Evolutionary conservation across 106 monocot genomes (phyloP).

Genomic region (Gastrodia elata): DNA sequence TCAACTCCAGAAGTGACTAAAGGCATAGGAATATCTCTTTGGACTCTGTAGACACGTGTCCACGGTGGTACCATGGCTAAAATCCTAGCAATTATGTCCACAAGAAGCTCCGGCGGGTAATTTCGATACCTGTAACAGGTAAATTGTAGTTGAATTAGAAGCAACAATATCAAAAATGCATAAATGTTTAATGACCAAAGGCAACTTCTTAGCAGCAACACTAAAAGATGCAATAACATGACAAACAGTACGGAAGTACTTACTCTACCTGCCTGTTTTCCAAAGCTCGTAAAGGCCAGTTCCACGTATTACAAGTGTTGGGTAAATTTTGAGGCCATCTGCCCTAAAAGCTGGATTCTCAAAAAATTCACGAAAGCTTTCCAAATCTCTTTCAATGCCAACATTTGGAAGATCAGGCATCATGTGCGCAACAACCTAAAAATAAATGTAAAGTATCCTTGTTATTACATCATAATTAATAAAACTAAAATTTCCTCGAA

Average conservation of each 20-base stretch:
- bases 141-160: neutral
- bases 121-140: slow-evolving; percentile 63
- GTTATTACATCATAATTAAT: too few relatives aligned
- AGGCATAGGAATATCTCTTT: slow-evolving; percentile 99
- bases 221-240: neutral
- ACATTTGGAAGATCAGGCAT: slow-evolving; percentile 99
- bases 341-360: slow-evolving; percentile 88
- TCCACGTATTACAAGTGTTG: slow-evolving; percentile 97
- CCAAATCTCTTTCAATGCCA: slow-evolving; percentile 96
- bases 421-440: slow-evolving; percentile 98
- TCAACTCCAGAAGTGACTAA: slow-evolving; percentile 98
- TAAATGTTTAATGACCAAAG: neutral
- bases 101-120: slow-evolving; percentile 93
- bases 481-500: too few relatives aligned
- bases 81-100: slow-evolving; percentile 95
- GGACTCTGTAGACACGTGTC: slow-evolving; percentile 98
- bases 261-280: slow-evolving; percentile 89
- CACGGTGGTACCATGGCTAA: slow-evolving; percentile 96
- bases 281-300: slow-evolving; percentile 98
- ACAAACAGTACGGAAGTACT: neutral
- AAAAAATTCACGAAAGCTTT: slow-evolving; percentile 96
- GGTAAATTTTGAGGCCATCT: slow-evolving; percentile 99
- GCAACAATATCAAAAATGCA: neutral
- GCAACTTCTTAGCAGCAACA: neutral
- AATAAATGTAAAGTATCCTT: neutral